A percentile compares a stretch with the other conserved stretches of the same genome.
Evolutionary conservation across 345 rosid species (phyloP).

Genomic region (Camelina sativa): DNA sequence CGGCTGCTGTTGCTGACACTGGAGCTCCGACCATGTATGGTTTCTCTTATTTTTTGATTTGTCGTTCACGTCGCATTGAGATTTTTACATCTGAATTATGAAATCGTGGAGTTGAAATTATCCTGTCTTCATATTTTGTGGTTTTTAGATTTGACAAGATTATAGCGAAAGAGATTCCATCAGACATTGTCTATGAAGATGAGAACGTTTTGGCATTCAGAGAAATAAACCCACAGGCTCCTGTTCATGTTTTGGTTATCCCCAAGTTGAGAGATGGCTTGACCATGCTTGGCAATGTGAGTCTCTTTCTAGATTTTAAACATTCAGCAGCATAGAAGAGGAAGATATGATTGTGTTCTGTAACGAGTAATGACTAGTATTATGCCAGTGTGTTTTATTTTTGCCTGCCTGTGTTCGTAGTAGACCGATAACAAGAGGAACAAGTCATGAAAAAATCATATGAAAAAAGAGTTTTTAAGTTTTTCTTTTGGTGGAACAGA

Average conservation of each 20-base stretch:
- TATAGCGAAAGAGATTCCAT: slow-evolving; percentile 83
- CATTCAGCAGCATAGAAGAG: too few species aligned
- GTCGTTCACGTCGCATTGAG: slow-evolving; percentile 15
- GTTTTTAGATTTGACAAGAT: slow-evolving; percentile 83
- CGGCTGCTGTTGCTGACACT: slow-evolving; percentile 61
- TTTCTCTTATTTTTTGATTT: slow-evolving; percentile 49
- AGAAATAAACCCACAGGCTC: slow-evolving; percentile 83
- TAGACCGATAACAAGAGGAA: not conserved
- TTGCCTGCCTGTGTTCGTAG: not conserved
- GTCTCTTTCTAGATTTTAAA: too few species aligned
- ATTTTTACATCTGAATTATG: slow-evolving; percentile 25
- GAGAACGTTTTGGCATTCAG: slow-evolving; percentile 88
- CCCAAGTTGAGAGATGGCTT: slow-evolving; percentile 88
- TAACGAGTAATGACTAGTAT: not conserved
- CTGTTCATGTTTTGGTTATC: slow-evolving; percentile 87
- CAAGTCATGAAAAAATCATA: not conserved
- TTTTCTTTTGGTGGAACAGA: not conserved
- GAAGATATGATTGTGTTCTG: slow-evolving; percentile 8
- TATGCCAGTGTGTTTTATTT: not conserved
- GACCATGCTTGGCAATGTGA: slow-evolving; percentile 74
- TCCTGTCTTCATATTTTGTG: too few species aligned
- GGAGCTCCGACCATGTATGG: slow-evolving; percentile 89
- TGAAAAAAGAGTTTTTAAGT: not conserved
- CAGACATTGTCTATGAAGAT: slow-evolving; percentile 89
- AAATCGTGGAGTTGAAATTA: not conserved